Percentiles rank a stretch among this genome's conserved stretches.
These are phyloP conservation scores for Trichosporon sp. DNA, from an alignment of 1,284 basidiomycete species.

Conservation along the genomic window DNA sequence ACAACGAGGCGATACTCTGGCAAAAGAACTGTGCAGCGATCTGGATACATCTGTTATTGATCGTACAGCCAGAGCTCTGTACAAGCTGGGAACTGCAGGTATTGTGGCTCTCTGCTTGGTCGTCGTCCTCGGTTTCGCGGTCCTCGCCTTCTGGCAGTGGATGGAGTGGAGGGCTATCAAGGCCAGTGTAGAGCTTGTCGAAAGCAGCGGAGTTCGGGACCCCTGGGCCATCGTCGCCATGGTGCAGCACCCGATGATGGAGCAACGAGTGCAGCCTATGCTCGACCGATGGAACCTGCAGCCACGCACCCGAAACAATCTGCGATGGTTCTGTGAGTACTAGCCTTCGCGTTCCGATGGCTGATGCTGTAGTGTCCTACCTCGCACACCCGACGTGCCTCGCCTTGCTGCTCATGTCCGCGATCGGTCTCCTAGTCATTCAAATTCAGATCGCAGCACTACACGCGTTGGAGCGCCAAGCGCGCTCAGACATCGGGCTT, in stretches of 20 bases:
- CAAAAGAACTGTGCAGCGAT: slow-evolving; percentile 56
- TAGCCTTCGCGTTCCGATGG: neutral
- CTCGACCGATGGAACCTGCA: slow-evolving; percentile 21
- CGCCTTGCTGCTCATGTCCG: slow-evolving; percentile 79
- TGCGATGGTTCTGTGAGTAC: slow-evolving; percentile 46
- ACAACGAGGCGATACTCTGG: slow-evolving; percentile 19
- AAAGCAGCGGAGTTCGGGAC: slow-evolving; percentile 22
- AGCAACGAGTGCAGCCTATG: slow-evolving; percentile 30
- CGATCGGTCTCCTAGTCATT: slow-evolving; percentile 83
- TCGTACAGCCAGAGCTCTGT: slow-evolving; percentile 67
- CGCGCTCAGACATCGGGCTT: slow-evolving; percentile 56
- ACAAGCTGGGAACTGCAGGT: slow-evolving; percentile 70
- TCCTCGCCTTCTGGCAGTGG: slow-evolving; percentile 45
- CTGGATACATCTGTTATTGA: slow-evolving; percentile 79
- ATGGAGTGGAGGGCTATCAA: slow-evolving; percentile 38
- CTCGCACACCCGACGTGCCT: slow-evolving; percentile 84
- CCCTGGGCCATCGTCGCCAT: slow-evolving; percentile 42
- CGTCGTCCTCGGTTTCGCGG: slow-evolving; percentile 41
- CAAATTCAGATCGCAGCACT: slow-evolving; percentile 76
- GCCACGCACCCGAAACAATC: slow-evolving; percentile 31
- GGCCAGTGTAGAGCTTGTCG: slow-evolving; percentile 35
- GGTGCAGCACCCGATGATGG: slow-evolving; percentile 44
- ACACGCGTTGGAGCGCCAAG: slow-evolving; percentile 62
- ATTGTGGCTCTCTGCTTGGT: slow-evolving; percentile 58
- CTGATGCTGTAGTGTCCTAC: slow-evolving; percentile 57